Conservation (phyloP, 306 rosid species). For the Luffa aegyptiaca region DNA sequence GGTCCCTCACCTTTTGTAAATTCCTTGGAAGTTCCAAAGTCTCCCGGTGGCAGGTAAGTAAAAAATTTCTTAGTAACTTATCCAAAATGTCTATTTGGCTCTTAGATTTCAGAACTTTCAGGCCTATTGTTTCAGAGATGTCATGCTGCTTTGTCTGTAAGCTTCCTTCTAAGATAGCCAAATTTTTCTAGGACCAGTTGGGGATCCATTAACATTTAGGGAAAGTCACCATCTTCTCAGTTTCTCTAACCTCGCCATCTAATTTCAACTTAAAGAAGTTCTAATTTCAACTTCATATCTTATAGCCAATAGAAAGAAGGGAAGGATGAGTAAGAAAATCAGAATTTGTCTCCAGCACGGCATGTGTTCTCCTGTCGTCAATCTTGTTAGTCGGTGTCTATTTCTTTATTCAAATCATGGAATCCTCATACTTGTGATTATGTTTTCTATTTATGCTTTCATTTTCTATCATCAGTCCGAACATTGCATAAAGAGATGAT, state of each 20-base stretch:
- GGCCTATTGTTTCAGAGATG: not conserved
- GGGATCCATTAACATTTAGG: not conserved
- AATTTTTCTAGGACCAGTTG: not conserved
- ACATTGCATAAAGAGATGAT: not conserved
- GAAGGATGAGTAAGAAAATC: no score
- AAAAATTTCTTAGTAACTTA: not conserved
- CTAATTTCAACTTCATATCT: not conserved
- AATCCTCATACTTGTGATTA: not conserved
- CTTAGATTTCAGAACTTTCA: not conserved
- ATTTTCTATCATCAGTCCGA: not conserved
- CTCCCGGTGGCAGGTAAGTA: constrained; percentile 89
- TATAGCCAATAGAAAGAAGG: no score
- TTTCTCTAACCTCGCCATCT: not conserved
- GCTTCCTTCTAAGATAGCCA: not conserved
- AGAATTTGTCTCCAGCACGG: no score
- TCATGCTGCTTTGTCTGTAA: not conserved
- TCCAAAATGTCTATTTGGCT: not conserved
- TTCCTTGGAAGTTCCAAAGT: constrained; percentile 58
- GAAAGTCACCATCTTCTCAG: not conserved
- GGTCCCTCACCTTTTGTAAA: constrained; percentile 72
- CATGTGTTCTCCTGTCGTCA: not conserved
- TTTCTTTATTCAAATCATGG: not conserved
- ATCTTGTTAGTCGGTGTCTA: not conserved
- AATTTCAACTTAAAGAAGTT: not conserved
- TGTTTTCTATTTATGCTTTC: not conserved